Percentiles rank a stretch among this genome's conserved stretches.
phyloP scores from a whole-genome alignment of 768 basidiomycete genomes.

The Rickenella mellea region DNA sequence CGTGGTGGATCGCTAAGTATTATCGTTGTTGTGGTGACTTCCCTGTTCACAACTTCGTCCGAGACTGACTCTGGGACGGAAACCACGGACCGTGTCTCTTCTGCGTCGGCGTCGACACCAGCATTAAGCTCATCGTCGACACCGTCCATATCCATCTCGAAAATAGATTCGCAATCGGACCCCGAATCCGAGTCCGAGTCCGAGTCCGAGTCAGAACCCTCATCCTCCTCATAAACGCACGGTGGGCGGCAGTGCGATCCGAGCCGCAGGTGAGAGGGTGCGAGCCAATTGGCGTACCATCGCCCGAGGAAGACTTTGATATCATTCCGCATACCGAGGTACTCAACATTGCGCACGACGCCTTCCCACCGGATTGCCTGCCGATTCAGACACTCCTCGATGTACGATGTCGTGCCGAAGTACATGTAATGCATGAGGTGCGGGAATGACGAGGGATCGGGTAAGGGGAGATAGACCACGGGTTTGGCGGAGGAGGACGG shows the following conservation, averaged over 20 bases:
- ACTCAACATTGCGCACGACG: constrained; percentile 82
- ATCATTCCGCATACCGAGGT: constrained; percentile 65
- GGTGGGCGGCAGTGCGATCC: not conserved
- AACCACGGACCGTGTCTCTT: not conserved
- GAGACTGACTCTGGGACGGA: not conserved
- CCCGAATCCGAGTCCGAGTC: constrained; percentile 15
- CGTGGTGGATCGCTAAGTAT: not conserved
- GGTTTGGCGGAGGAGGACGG: constrained; percentile 57
- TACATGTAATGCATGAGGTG: constrained; percentile 75
- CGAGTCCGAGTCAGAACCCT: constrained; percentile 9
- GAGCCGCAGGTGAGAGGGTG: constrained; percentile 27
- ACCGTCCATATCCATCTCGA: constrained; percentile 21
- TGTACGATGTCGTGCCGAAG: constrained; percentile 57
- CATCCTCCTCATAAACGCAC: not conserved
- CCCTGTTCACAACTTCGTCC: not conserved
- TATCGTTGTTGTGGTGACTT: not conserved
- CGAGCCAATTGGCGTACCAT: constrained; percentile 65
- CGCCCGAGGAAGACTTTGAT: constrained; percentile 69
- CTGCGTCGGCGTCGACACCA: not conserved
- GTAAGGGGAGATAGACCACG: constrained; percentile 62
- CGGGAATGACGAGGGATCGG: constrained; percentile 64
- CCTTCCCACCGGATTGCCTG: constrained; percentile 76
- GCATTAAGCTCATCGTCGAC: constrained; percentile 23
- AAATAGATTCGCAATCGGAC: constrained; percentile 22
- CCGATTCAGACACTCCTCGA: constrained; percentile 58